Percentiles rank a stretch among this genome's conserved stretches.
phyloP scores from a whole-genome alignment of 768 basidiomycete species.

The Mycena sanguinolenta region DNA sequence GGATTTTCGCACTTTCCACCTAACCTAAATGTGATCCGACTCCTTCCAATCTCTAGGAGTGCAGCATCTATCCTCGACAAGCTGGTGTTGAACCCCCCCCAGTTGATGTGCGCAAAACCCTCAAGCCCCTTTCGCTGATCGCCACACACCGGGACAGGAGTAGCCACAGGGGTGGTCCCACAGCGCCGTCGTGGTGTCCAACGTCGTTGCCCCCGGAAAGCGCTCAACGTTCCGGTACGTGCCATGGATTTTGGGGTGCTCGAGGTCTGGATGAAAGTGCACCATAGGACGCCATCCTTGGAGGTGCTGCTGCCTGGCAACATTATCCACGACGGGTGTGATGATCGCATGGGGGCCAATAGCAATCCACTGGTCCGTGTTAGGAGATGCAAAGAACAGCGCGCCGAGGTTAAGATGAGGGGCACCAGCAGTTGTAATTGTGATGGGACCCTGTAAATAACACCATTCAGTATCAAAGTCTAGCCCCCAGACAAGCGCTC shows the following conservation, averaged over 20 bases:
- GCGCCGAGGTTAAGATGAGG: no score
- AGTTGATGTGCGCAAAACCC: not conserved
- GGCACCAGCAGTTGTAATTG: no score
- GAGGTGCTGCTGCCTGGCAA: not conserved
- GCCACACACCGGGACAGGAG: not conserved
- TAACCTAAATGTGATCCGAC: no score
- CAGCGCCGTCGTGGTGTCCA: not conserved
- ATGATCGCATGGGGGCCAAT: not conserved
- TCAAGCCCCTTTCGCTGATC: not conserved
- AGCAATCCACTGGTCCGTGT: constrained; percentile 3
- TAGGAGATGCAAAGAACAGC: constrained; percentile 3
- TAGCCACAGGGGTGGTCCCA: not conserved
- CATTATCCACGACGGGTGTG: not conserved
- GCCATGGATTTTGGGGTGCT: no score
- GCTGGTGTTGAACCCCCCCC: constrained; percentile 9
- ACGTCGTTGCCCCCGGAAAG: not conserved
- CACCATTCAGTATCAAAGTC: no score
- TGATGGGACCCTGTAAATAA: no score
- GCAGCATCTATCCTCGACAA: no score
- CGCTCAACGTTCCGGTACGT: not conserved
- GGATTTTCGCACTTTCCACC: no score
- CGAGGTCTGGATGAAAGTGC: not conserved
- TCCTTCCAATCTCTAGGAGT: no score
- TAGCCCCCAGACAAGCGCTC: no score
- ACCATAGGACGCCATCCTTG: not conserved